Base-by-base conservation (phyloP, 208 protist species). In the Trypanosoma lewisi region DNA sequence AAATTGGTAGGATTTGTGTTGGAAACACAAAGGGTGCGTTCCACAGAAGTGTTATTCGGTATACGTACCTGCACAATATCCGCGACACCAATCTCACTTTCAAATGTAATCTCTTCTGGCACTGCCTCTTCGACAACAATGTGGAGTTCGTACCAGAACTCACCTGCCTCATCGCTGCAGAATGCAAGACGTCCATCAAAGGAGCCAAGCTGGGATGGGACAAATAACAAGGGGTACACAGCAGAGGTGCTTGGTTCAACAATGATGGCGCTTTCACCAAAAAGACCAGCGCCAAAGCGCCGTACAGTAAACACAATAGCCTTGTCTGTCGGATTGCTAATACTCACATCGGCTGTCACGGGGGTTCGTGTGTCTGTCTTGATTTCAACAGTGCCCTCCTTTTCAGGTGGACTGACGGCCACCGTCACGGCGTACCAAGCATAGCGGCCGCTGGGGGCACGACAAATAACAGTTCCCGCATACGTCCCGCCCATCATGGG, bases 111-210 rank as follows among this genome's bases (percentile, higher is more conserved):
- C 30, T 77, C 74, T 66, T 93, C 87, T 23, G 93, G 75, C 34
- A 57, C 67, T 17, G 91, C 66, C 61, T 84, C 78, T 50, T 81
- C 78, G 12, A 89, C 92, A 30, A 73, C 70, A 72, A 97, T 87
- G 49, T 62, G 44, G 45, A 98, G 68, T 64, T 93, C 82, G 55
- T 97, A 97, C 96, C 93, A 97, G 64, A 96, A 98, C 82, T 98
- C 93, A n/a, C 96, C 96, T 1, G 87, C 75, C 17, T 75, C 80
- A 19, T 92, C 77, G 73, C 91, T 96, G 74, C 78, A 81, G 60
- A 98, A 97, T 25, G 86, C 78, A 28, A 98, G 63, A 0, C 80
- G 68, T 11, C 92, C 94, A 14, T 78, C 73, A 45, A 75, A 77
- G 41, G 67, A 75, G 30, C 91, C 93, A 45, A 80, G 64, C n/a